Evolutionary conservation across 1,139 yeast species (phyloP), one percentile per base, ranked within the genome.

Genomic region (Suhomyces chickasaworum): DNA sequence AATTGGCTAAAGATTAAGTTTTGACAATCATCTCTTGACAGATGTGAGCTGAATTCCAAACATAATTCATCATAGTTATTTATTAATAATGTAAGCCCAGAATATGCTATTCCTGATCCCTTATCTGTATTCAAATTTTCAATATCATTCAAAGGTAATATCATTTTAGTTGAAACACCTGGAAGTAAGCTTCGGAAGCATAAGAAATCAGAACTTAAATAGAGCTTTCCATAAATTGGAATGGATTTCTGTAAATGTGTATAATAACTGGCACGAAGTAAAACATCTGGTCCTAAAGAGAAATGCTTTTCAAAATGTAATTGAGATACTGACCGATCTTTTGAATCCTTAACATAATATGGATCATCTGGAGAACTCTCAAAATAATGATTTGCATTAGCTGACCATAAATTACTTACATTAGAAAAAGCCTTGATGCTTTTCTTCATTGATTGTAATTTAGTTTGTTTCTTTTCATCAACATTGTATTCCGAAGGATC

Each of bases 141-240:
- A 27, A 91, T 71, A 56, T 88, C 95, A 15, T 61, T 58, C 39
- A 87, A 66, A 0, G 98, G 98, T 13, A 91, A 64, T n/a, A 89
- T 81, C 96, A 91, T 89, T 51, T 80, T 80, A 1, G 95, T 86
- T 34, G 80, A 77, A 0, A 86, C 78, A 0, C 96, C 96, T 0
- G 95, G 95, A 5, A 89, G 61, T 39, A 89, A 70, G 44, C 96
- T 85, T 49, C 95, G 73, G 64, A 87, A 91, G 53, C 97, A 90
- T 15, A 91, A 61, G 50, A 77, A 81, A 31, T 73, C 74, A 21
- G 76, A 72, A 1, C 96, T 88, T 16, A 91, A 60, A 58, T 89
- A 89, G 3, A 91, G 60, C 59, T 88, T 88, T 3, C 98, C 98
- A 65, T 87, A 88, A 4, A 85, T 71, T 0, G 97, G 96, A 15